These are phyloP conservation scores for Heterobasidion occidentale DNA, from an alignment of 1,284 basidiomycete species.

Conservation along the genomic window DNA sequence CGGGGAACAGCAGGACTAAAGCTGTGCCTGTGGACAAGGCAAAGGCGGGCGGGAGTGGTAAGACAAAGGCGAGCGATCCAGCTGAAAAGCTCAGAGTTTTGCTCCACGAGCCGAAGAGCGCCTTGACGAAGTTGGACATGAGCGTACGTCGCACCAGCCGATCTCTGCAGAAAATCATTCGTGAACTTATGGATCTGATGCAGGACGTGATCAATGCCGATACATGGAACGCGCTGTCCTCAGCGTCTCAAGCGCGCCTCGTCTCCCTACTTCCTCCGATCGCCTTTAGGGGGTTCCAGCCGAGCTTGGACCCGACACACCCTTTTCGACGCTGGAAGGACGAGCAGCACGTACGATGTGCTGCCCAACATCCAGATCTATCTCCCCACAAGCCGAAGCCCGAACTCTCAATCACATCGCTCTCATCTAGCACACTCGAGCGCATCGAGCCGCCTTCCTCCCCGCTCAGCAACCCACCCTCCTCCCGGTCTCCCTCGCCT, in stretches of 20 bases:
- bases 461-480: not conserved
- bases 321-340: slow-evolving; percentile 16
- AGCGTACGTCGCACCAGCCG: slow-evolving; percentile 31
- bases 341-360: not conserved
- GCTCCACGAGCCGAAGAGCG: slow-evolving; percentile 42
- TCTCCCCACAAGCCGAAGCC: too few relatives aligned
- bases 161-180: not conserved
- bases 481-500: not conserved
- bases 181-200: not conserved
- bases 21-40: too few relatives aligned
- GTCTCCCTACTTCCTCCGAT: slow-evolving; percentile 41
- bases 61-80: slow-evolving; percentile 8
- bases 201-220: slow-evolving; percentile 45
- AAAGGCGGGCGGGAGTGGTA: not conserved
- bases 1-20: too few relatives aligned
- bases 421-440: too few relatives aligned
- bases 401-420: too few relatives aligned
- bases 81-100: slow-evolving; percentile 19
- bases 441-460: not conserved
- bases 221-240: slow-evolving; percentile 41
- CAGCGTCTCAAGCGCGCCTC: slow-evolving; percentile 31
- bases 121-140: slow-evolving; percentile 41
- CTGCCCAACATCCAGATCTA: too few relatives aligned
- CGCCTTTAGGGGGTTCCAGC: slow-evolving; percentile 32
- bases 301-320: slow-evolving; percentile 31